Evolutionary conservation across 495 filamentous ascomycete species (phyloP), one percentile per base, ranked within the genome.

Genomic region (Podospora pseudopauciseta): DNA sequence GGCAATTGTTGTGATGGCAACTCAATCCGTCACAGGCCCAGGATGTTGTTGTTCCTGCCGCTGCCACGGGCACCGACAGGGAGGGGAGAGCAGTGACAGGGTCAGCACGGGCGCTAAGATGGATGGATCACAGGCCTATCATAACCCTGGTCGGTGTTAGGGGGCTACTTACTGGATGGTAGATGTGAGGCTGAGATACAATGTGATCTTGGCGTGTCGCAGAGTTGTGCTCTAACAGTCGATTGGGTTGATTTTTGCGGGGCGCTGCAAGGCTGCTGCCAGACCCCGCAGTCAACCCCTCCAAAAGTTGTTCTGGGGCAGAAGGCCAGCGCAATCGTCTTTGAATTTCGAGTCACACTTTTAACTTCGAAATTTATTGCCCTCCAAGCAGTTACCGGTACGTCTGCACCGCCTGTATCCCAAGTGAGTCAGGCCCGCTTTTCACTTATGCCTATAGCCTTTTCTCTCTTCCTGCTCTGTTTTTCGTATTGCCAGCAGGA

Each of bases 41-140:
- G 67, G 67, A 26, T 72, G 61, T 65, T 59, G 65, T 54, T 66
- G 61, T 63, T 44, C 61, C 27, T 20, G 61, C 61, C 67, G 65
- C 67, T 72, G 70, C 70, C 54, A 67, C 67, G 57, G 57, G 70
- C 70, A 67, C 66, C 66, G 60, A 61, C 62, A 16, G 18, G 61
- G 30, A 32, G 30, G 30, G 30, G 30, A 61, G 27, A 58, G 58
- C 57, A 32, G 44, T 27, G 64, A 62, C 66, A 68, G 65, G 67
- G 70, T 57, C 56, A 49, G 70, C 67, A 72, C 67, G 67, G 67
- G 70, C 67, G 65, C 67, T 69, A 72, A 69, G 13, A 13, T 2
- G 61, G 15, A 63, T 63, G 61, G 61, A 44, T 20, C 27, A 28
- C 27, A 44, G n/a, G 30, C 28, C 30, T 20, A 32, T 63, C 32